phyloP scores from a whole-genome alignment of 352 stramenopile genomes.

The Phytopythium chamaehyphon region DNA sequence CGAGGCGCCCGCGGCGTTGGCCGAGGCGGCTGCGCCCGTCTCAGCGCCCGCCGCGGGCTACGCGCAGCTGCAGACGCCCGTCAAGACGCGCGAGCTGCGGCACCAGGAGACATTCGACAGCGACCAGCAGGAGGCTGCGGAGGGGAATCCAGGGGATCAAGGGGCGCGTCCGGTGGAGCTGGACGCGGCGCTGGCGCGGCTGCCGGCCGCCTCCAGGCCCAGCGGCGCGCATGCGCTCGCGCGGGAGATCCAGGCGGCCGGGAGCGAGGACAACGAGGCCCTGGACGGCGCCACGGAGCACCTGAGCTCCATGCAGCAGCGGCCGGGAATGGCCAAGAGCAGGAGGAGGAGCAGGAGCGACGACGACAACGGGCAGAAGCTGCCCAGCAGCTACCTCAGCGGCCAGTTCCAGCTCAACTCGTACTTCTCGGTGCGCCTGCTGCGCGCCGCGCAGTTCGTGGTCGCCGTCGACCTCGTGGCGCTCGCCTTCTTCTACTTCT shows the following conservation, averaged over 20 bases:
- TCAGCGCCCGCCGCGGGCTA: slow-evolving; percentile 13
- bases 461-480: slow-evolving; percentile 48
- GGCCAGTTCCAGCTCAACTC: slow-evolving; percentile 73
- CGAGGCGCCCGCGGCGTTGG: neutral
- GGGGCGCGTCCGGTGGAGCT: neutral
- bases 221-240: slow-evolving; percentile 12
- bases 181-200: neutral
- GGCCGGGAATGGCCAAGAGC: neutral
- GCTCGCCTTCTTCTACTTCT: slow-evolving; percentile 61
- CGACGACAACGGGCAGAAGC: slow-evolving; percentile 16
- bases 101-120: slow-evolving; percentile 29
- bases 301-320: slow-evolving; percentile 25
- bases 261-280: slow-evolving; percentile 1
- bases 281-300: slow-evolving; percentile 26
- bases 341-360: neutral
- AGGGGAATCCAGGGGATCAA: slow-evolving; percentile 15
- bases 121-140: slow-evolving; percentile 18
- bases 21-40: too few relatives aligned
- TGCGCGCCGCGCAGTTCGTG: slow-evolving; percentile 60
- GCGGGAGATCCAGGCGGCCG: slow-evolving; percentile 10
- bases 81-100: slow-evolving; percentile 18
- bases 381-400: slow-evolving; percentile 44
- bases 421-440: slow-evolving; percentile 67
- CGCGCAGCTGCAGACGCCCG: slow-evolving; percentile 32
- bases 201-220: neutral